Evolutionary conservation across 2,329 filamentous ascomycete species (phyloP).

Genomic region (Harringtonia lauricola): DNA sequence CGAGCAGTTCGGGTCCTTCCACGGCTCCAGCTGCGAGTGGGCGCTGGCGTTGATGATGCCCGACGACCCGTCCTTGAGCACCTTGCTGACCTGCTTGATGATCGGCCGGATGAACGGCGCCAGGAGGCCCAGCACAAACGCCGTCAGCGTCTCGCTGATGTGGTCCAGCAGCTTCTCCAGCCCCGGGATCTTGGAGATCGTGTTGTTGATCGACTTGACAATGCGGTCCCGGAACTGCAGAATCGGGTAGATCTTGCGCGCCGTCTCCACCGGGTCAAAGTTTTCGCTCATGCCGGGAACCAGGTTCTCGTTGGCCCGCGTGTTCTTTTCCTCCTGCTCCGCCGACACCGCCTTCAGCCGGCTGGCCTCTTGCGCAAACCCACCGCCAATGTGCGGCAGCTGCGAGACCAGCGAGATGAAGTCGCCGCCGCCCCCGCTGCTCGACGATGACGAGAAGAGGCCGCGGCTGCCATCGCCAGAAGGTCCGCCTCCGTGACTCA

Average conservation of each 20-base stretch:
- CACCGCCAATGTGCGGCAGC: conserved; percentile 58
- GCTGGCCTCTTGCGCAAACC: conserved; percentile 55
- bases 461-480: conserved; percentile 20
- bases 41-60: conserved; percentile 57
- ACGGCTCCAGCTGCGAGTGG: conserved; percentile 67
- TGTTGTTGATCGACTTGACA: conserved; percentile 72
- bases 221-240: conserved; percentile 90
- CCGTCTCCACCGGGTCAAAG: conserved; percentile 69
- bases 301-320: conserved; percentile 35
- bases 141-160: conserved; percentile 83
- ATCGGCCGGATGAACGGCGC: conserved; percentile 88
- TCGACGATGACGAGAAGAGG: conserved; percentile 23
- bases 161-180: conserved; percentile 84
- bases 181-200: conserved; percentile 86
- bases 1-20: conserved; percentile 63
- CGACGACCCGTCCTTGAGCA: conserved; percentile 76
- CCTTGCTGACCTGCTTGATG: conserved; percentile 75
- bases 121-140: conserved; percentile 83
- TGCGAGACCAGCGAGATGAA: conserved; percentile 66
- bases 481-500: conserved; percentile 21
- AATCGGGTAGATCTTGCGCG: conserved; percentile 84
- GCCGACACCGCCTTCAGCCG: conserved; percentile 49
- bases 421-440: conserved; percentile 29
- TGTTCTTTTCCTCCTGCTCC: conserved; percentile 51
- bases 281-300: conserved; percentile 64